Evolutionary conservation across 2,329 filamentous ascomycete genomes (phyloP), one percentile per base, ranked within the genome.

Genomic region (Hymenoscyphus repandus): DNA sequence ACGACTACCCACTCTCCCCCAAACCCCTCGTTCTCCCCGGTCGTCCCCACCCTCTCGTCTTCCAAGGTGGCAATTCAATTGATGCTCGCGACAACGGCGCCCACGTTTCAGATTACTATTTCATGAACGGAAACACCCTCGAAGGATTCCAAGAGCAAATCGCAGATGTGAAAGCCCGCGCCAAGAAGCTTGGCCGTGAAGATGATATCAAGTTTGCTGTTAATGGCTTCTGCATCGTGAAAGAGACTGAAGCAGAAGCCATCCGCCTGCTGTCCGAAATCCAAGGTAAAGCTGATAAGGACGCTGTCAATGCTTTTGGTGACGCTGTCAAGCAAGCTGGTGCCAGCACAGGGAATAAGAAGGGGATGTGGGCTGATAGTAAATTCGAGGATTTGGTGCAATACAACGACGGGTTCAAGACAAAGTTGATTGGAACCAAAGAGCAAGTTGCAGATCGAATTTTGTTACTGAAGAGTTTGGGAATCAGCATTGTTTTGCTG

Each of bases 331-430:
- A 75, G 57, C 74, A 77, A 50, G 75, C 75, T 2, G 75, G 75
- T 6, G 68, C 71, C 0, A 71, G 68, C 12, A 75, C 75, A 0
- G 55, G 55, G 0, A 72, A 74, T 47, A 76, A 74, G 61, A 71
- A 68, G 41, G 75, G 74, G 38, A 79, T 78, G 75, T 78, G 75
- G 75, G 74, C 75, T 6, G 66, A 75, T 42, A 72, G 68, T 57
- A 74, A 73, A 54, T 72, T 78, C 37, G 72, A 78, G 45, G 75
- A 79, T 57, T 58, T 78, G 48, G 73, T 78, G 30, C 75, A 78
- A 64, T 78, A 78, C 55, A 78, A 78, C 41, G 75, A 78, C 58
- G 75, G 75, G 2, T 79, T 78, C 64, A 78, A 77, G 66, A 77
- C 75, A 3, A 78, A 76, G 62, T 59, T 78, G 22, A 76, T 77